Percentiles rank a stretch among this genome's conserved stretches.
These are phyloP conservation scores for Jatropha podagrica DNA, from an alignment of 441 rosid genomes.

Conservation along the genomic window DNA sequence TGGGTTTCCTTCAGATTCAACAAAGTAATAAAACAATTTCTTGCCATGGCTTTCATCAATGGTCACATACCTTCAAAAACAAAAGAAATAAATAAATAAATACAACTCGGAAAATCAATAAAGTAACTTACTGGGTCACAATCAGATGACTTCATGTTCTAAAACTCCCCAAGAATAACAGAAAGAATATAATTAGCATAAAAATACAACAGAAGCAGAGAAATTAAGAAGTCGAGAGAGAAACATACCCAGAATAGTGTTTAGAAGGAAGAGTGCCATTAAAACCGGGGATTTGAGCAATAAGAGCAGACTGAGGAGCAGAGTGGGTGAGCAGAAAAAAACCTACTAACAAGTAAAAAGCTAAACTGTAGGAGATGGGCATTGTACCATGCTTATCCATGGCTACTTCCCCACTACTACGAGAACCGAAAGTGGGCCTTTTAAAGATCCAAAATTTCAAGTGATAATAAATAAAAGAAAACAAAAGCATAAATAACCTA, in stretches of 20 bases:
- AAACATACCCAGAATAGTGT: slow-evolving; percentile 77
- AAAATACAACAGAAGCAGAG: background rate
- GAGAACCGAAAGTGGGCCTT: background rate
- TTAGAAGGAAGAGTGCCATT: slow-evolving; percentile 66
- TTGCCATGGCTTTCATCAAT: slow-evolving; percentile 48
- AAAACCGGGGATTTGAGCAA: slow-evolving; percentile 72
- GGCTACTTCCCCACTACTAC: background rate
- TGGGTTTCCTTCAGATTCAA: slow-evolving; percentile 45
- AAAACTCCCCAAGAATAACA: slow-evolving; percentile 6
- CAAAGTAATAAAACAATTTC: slow-evolving; percentile 47
- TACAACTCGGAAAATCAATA: slow-evolving; percentile 8
- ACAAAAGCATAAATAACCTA: background rate
- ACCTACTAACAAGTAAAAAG: slow-evolving; percentile 24
- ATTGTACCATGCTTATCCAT: slow-evolving; percentile 26
- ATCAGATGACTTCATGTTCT: slow-evolving; percentile 4
- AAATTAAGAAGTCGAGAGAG: background rate
- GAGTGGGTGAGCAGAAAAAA: slow-evolving; percentile 32
- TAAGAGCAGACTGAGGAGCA: slow-evolving; percentile 54
- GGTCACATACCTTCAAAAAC: slow-evolving; percentile 58
- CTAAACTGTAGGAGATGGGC: slow-evolving; percentile 18
- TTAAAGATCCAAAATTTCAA: too few species aligned
- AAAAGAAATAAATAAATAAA: slow-evolving; percentile 10
- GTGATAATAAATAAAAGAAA: too few species aligned
- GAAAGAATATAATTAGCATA: background rate
- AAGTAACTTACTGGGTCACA: background rate